These are phyloP conservation scores for Mitragyna speciosa DNA, from an alignment of 257 asterid genomes.

Conservation along the genomic window DNA sequence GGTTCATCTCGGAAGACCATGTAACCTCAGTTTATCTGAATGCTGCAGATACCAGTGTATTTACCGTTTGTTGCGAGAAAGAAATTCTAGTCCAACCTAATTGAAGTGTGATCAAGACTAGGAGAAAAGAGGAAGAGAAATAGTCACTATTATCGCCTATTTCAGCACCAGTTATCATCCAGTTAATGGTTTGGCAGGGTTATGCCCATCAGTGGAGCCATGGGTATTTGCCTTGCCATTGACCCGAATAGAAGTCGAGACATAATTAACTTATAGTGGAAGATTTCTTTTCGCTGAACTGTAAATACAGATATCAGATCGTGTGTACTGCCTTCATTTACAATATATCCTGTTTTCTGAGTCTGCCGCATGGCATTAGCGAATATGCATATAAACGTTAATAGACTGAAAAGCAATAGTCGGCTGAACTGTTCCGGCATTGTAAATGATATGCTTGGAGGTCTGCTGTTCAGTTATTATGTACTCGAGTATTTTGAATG, in stretches of 20 bases:
- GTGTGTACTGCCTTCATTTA: conserved; percentile 43
- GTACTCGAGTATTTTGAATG: conserved; percentile 1
- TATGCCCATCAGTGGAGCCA: conserved; percentile 39
- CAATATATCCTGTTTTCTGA: conserved; percentile 13
- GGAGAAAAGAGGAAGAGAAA: conserved; percentile 39
- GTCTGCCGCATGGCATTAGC: conserved; percentile 25
- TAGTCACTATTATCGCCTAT: conserved; percentile 35
- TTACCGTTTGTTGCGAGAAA: conserved; percentile 53
- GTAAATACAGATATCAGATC: conserved; percentile 53
- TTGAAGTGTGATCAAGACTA: conserved; percentile 39
- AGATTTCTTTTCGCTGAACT: conserved; percentile 48
- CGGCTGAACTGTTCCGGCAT: conserved; percentile 24
- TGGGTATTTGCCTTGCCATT: conserved; percentile 42
- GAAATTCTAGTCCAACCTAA: conserved; percentile 39
- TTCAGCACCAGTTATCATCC: conserved; percentile 43
- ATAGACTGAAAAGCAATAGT: conserved; percentile 27
- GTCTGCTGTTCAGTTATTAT: conserved; percentile 16
- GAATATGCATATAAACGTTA: conserved; percentile 1
- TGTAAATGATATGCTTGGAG: conserved; percentile 7
- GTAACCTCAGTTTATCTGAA: conserved; percentile 34
- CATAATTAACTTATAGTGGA: conserved; percentile 34
- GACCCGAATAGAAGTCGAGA: conserved; percentile 46
- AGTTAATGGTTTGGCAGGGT: conserved; percentile 35
- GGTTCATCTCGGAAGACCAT: conserved; percentile 37
- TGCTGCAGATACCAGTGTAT: conserved; percentile 40